These are phyloP conservation scores for Fusarium algeriense DNA, from an alignment of 2,329 filamentous ascomycete species.

Conservation along the genomic window DNA sequence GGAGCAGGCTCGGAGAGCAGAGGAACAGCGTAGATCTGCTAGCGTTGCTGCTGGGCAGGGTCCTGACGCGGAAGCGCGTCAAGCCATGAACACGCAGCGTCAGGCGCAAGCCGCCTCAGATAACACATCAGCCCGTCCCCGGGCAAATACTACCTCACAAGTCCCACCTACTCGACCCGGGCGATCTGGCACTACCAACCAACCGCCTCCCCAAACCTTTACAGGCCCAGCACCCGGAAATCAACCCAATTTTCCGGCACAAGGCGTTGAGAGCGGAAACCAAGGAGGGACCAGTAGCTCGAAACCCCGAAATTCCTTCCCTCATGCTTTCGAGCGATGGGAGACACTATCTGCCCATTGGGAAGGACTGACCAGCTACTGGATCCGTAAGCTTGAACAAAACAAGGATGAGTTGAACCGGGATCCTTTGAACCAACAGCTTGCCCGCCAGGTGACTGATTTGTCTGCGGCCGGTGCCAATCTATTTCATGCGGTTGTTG, in stretches of 20 bases:
- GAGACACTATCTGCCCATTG: constrained; percentile 96
- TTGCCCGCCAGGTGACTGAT: constrained; percentile 94
- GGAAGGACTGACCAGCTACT: constrained; percentile 97
- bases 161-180: constrained; percentile 35
- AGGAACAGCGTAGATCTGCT: constrained; percentile 68
- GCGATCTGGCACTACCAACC: constrained; percentile 33
- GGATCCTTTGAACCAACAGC: constrained; percentile 86
- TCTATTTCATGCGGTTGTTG: constrained; percentile 96
- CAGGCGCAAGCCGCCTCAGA: constrained; percentile 47
- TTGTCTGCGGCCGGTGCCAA: constrained; percentile 98
- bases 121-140: constrained; percentile 43
- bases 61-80: constrained; percentile 48
- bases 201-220: constrained; percentile 40
- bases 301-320: constrained; percentile 78
- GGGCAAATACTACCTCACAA: constrained; percentile 48
- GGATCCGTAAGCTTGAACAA: constrained; percentile 92
- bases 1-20: constrained; percentile 68
- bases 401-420: constrained; percentile 87
- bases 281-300: constrained; percentile 40
- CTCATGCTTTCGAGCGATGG: constrained; percentile 98
- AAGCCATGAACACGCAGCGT: constrained; percentile 52
- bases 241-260: constrained; percentile 33
- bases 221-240: constrained; percentile 34
- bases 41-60: constrained; percentile 57
- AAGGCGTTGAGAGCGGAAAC: constrained; percentile 33